Percentiles rank a stretch among this genome's conserved stretches.
These are phyloP conservation scores for Verticillium alfalfae DNA, from an alignment of 2,329 filamentous ascomycete species.

Conservation along the genomic window DNA sequence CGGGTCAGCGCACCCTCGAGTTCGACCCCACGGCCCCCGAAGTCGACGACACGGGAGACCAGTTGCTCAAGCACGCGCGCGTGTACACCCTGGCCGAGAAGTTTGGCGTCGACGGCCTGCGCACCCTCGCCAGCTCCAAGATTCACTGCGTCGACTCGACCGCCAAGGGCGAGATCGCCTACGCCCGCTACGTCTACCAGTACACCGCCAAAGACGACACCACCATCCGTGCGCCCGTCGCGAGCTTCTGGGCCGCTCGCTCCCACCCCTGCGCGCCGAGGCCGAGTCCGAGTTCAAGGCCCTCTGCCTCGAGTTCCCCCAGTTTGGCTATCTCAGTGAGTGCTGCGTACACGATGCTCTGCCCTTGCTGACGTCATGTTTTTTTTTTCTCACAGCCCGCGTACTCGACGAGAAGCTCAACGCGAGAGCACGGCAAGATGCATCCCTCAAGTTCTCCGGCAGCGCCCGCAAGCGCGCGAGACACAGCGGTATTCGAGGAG, in stretches of 20 bases:
- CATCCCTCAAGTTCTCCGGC: constrained; percentile 35
- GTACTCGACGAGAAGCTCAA: constrained; percentile 63
- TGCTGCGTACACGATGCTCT: not conserved
- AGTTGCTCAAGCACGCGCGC: constrained; percentile 82
- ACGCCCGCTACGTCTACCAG: constrained; percentile 85
- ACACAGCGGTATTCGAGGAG: constrained; percentile 33
- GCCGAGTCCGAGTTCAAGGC: constrained; percentile 79
- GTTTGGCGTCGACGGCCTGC: constrained; percentile 63
- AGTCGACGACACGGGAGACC: constrained; percentile 72
- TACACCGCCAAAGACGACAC: constrained; percentile 65
- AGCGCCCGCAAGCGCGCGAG: constrained; percentile 53
- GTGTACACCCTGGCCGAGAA: constrained; percentile 86
- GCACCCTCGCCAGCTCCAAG: constrained; percentile 76
- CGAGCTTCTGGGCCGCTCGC: constrained; percentile 83
- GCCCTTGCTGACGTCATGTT: not conserved
- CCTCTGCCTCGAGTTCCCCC: constrained; percentile 82
- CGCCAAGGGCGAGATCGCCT: constrained; percentile 83
- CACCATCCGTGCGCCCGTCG: constrained; percentile 74
- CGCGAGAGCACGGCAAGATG: constrained; percentile 56
- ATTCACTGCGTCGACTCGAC: constrained; percentile 89
- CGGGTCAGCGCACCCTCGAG: constrained; percentile 63
- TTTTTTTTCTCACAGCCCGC: constrained; percentile 36
- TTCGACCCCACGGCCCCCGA: constrained; percentile 57
- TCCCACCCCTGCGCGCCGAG: constrained; percentile 79
- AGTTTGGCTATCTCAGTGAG: constrained; percentile 82